Percentiles rank a stretch among this genome's conserved stretches.
These are phyloP conservation scores for Russula dissimulans DNA, from an alignment of 768 basidiomycete species.

Conservation along the genomic window DNA sequence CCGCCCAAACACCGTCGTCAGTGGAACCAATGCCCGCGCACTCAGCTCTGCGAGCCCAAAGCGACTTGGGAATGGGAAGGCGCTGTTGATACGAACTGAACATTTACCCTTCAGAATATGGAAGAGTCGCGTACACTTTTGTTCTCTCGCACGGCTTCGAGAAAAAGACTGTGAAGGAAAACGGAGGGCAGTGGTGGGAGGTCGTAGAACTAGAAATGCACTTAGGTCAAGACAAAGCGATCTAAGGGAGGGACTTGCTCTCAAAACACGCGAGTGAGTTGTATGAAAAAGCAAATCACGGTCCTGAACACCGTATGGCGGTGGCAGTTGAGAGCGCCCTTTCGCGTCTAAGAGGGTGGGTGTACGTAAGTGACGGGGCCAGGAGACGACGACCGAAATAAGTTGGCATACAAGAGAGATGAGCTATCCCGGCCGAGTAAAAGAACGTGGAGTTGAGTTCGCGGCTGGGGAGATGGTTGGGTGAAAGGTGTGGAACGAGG, in stretches of 20 bases:
- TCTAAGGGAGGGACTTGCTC: neutral
- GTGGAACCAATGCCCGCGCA: slow-evolving; percentile 8
- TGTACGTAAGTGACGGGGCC: neutral
- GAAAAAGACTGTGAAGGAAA: slow-evolving; percentile 33
- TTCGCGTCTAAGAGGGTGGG: neutral
- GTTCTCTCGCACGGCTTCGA: slow-evolving; percentile 23
- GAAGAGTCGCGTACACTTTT: slow-evolving; percentile 1
- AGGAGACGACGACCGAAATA: neutral
- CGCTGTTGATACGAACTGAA: neutral
- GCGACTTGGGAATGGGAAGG: slow-evolving; percentile 29
- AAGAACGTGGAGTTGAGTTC: neutral
- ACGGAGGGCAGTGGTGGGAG: slow-evolving; percentile 32
- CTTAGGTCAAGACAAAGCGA: neutral
- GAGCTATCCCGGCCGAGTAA: neutral
- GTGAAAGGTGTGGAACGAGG: neutral
- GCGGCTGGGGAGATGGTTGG: neutral
- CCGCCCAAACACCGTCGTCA: slow-evolving; percentile 41
- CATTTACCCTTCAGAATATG: neutral
- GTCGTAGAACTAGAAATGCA: slow-evolving; percentile 30
- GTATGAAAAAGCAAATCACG: slow-evolving; percentile 10
- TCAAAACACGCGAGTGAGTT: slow-evolving; percentile 10
- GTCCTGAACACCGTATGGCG: neutral
- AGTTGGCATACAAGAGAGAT: neutral
- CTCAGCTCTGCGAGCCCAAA: slow-evolving; percentile 38
- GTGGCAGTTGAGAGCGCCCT: neutral